Base-by-base conservation (phyloP, 768 basidiomycete genomes). In the Cyclocybe cylindracea region DNA sequence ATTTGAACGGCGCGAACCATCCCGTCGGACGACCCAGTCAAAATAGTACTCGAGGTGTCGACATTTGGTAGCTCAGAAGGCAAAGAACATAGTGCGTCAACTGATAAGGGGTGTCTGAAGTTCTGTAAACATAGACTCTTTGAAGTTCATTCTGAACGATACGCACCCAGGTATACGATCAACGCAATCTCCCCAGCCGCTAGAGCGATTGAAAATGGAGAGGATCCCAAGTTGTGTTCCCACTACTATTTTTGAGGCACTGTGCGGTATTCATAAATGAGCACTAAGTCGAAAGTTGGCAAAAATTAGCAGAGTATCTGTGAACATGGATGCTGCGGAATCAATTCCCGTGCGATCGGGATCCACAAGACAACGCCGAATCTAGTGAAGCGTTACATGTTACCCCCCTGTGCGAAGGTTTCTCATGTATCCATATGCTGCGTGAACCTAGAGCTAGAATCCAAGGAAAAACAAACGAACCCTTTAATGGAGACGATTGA, bases 1-100 rank as follows among this genome's bases (percentile, higher is more conserved):
- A 97, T 75, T 62, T 94, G 83, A 2, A 95, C 87, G 11, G 91
- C 91, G 40, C 94, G 84, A 38, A 98, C 77, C 61, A 92, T 79
- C 0, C 95, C 95, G 65, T 98, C 94, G 5, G 93, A 93, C 0
- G 94, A 96, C 5, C 94, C 94, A 1, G 94, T 94, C 1, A 94
- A 78, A 52, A 97, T 80, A 1, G 87, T 83, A 62, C 83, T 85
- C 6, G 79, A 71, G 11, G 85, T 79, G 61, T 87, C 79, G 51
- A 84, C 79, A 43, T 78, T 78, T 1, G 83, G 78, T 50, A 89
- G 76, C 14, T 75, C 76, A 4, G 78, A 68, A 2, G 90, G 89
- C 13, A 97, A 66, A 40, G 82, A 68, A 61, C 91, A 92, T 33
- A 97, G 77, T 5, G 94, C 85, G 62, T 97, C 95, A 43, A 97